A percentile compares a stretch with the other conserved stretches of the same genome.
Evolutionary conservation across 495 filamentous ascomycete species (phyloP).

Genomic region (Hypoxylon perforatum): DNA sequence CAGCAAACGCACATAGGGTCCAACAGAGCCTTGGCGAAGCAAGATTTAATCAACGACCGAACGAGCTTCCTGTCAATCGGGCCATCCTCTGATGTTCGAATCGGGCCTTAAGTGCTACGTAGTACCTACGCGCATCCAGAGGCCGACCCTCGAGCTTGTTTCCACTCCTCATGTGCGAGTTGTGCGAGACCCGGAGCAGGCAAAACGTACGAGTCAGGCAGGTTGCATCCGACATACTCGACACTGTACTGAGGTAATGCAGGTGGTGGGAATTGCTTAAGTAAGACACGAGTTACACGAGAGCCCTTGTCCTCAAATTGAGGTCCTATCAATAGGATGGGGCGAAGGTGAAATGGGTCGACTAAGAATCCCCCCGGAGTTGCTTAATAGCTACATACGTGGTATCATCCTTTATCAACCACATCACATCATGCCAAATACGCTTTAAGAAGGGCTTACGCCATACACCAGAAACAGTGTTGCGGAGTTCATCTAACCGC

Average conservation of each 20-base stretch:
- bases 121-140: conserved; percentile 3
- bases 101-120: conserved; percentile 39
- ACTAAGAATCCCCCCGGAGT: not conserved
- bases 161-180: not conserved
- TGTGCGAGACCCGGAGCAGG: conserved; percentile 5
- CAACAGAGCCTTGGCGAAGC: conserved; percentile 36
- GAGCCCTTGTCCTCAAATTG: conserved; percentile 17
- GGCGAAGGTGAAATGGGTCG: not conserved
- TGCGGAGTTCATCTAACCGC: conserved; percentile 24
- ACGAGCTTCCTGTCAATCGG: conserved; percentile 41
- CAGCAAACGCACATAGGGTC: conserved; percentile 44
- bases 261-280: conserved; percentile 16
- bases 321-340: conserved; percentile 22
- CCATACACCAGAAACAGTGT: conserved; percentile 12
- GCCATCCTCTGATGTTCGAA: conserved; percentile 41
- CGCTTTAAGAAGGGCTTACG: not conserved
- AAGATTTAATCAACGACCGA: conserved; percentile 38
- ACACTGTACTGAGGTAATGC: conserved; percentile 23
- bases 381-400: not conserved
- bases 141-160: conserved; percentile 11
- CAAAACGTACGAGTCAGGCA: conserved; percentile 23
- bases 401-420: not conserved
- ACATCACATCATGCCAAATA: conserved; percentile 5
- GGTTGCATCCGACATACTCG: conserved; percentile 20
- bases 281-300: conserved; percentile 13